Percentiles rank a stretch among this genome's conserved stretches.
Evolutionary conservation across 2,329 filamentous ascomycete species (phyloP).

Genomic region (Tolypocladium cylindrosporum): DNA sequence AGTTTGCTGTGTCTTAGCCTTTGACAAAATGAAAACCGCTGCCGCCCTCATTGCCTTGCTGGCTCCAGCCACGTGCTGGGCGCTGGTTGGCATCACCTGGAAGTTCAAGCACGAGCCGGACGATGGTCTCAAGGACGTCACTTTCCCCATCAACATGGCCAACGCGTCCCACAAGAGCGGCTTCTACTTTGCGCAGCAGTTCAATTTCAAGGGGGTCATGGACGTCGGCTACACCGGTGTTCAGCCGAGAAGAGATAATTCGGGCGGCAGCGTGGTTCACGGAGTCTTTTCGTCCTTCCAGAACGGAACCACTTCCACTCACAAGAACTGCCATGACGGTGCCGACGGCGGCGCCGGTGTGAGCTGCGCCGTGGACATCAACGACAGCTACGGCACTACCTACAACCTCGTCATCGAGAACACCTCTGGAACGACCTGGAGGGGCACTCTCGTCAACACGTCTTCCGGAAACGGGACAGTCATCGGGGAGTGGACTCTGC

Average conservation of each 20-base stretch:
- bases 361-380: conserved; percentile 9
- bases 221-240: conserved; percentile 9
- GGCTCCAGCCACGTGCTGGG: too few species aligned
- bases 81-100: neutral
- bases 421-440: conserved; percentile 7
- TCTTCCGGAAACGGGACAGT: conserved; percentile 1
- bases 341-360: conserved; percentile 14
- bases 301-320: conserved; percentile 3
- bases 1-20: too few species aligned
- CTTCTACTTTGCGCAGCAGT: conserved; percentile 11
- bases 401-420: conserved; percentile 10
- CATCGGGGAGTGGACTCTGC: conserved; percentile 10
- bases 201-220: conserved; percentile 4
- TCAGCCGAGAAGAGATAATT: conserved; percentile 7
- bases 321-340: conserved; percentile 10
- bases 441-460: conserved; percentile 8
- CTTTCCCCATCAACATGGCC: conserved; percentile 8
- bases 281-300: conserved; percentile 11
- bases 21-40: too few species aligned
- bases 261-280: conserved; percentile 6
- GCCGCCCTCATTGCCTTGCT: too few species aligned
- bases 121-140: conserved; percentile 6
- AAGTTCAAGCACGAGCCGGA: neutral
- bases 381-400: conserved; percentile 6
- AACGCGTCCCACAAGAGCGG: conserved; percentile 5